Evolutionary conservation across 202 grass and related monocot genomes (phyloP), one percentile per base, ranked within the genome.

Genomic region (Cymbopogon flexuosus): DNA sequence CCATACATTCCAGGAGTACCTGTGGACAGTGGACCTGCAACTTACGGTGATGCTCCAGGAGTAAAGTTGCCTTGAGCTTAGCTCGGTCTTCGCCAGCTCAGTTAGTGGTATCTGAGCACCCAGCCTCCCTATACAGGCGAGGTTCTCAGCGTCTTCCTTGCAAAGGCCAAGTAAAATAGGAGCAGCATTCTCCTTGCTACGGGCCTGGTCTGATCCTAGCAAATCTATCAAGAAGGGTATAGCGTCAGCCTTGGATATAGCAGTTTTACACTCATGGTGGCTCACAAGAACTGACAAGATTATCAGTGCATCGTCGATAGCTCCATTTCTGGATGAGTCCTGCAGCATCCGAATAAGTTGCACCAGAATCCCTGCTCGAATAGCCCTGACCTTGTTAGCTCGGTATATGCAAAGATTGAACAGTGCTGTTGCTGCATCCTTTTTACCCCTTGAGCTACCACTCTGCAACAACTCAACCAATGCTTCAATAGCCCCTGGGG

Each of bases 391-490:
- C 77, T 98, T 98, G 84, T 98, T 98, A 47, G 88, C 96, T 79
- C 93, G 88, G 75, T 91, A 98, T 72, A 95, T 98, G 86, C 96
- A 98, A 7, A 93, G 72, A 82, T 98, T 95, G 83, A 98, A 98
- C 75, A 98, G 70, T 60, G 96, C 96, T 9, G 96, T 95, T 34
- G 96, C 92, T 59, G 96, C 92, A 91, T 95, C 90, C 76, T 95
- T 95, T 51, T 83, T 92, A 64, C 96, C 95, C 77, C 92, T 93
- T 75, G 86, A 64, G 27, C 92, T 93, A 12, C 92, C 96, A 35
- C 87, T 88, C 49, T 95, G 85, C 23, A 98, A 83, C 77, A 95
- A 74, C 59, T 93, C 90, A 3, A 98, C 83, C 74, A 95, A 81
- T 65, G 92, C 84, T 75, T 95, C 96, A 4, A 98, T 91, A 31